These are phyloP conservation scores for Chaetoceros muelleri DNA, from an alignment of 108 stramenopile genomes.

Conservation along the genomic window DNA sequence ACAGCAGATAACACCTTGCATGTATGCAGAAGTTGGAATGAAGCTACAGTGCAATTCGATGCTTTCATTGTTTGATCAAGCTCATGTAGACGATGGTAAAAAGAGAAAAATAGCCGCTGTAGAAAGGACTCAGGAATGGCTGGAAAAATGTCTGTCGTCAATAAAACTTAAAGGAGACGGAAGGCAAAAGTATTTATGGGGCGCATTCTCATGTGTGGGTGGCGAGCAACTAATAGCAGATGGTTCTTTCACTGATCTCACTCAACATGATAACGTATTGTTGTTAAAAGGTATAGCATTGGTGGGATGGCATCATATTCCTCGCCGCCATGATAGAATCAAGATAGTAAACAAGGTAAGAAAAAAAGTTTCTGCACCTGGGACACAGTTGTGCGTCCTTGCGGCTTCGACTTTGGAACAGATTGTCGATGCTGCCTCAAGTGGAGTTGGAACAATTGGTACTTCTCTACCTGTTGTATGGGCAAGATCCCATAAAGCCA, in stretches of 20 bases:
- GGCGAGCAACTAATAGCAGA: not conserved
- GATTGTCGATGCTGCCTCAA: slow-evolving; percentile 1
- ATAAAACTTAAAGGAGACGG: not conserved
- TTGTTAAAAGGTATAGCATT: not conserved
- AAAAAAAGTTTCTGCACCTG: not conserved
- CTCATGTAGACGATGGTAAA: not conserved
- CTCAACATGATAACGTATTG: not conserved
- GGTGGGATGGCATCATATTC: slow-evolving; percentile 7
- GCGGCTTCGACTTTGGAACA: not conserved
- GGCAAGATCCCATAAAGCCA: slow-evolving; percentile 11
- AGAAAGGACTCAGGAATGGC: not conserved
- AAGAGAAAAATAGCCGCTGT: slow-evolving; percentile 1
- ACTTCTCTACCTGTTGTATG: slow-evolving; percentile 13
- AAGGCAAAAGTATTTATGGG: not conserved
- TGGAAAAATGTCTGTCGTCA: not conserved
- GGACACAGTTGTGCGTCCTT: not conserved
- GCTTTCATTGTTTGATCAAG: not conserved
- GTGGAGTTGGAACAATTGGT: slow-evolving; percentile 7
- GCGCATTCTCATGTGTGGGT: slow-evolving; percentile 16
- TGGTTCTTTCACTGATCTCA: slow-evolving; percentile 1
- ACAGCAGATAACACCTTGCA: slow-evolving; percentile 40
- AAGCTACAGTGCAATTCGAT: not conserved
- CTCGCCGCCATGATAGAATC: not conserved
- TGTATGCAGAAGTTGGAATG: slow-evolving; percentile 33
- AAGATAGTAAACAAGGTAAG: not conserved